A percentile compares a stretch with the other conserved stretches of the same genome.
phyloP scores from a whole-genome alignment of 108 stramenopile species.

The Fragilariopsis cylindrus region DNA sequence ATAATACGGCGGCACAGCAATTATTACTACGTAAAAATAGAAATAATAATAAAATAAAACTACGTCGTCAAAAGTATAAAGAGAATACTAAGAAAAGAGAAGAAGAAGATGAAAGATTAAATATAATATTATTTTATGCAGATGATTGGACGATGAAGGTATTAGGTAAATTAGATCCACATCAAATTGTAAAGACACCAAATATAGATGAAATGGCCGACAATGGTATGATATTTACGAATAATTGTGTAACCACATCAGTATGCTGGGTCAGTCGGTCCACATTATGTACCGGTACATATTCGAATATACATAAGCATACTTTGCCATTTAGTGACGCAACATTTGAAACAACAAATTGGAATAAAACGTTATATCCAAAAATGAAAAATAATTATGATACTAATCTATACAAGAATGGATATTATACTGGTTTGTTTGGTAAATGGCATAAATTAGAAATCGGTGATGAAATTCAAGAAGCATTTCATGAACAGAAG shows the following conservation, averaged over 20 bases:
- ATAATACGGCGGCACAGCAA: too few relatives aligned
- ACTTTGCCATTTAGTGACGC: conserved; percentile 5
- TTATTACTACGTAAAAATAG: too few relatives aligned
- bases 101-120: conserved; percentile 36
- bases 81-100: background rate
- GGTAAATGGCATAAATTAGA: conserved; percentile 67
- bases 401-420: conserved; percentile 13
- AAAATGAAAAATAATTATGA: conserved; percentile 38
- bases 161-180: conserved; percentile 37
- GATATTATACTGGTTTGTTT: conserved; percentile 70
- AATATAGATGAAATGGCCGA: conserved; percentile 66
- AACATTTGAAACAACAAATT: conserved; percentile 32
- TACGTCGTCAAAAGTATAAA: background rate
- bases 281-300: conserved; percentile 72
- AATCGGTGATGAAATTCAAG: conserved; percentile 16
- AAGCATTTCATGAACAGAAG: conserved; percentile 26
- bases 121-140: conserved; percentile 59
- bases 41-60: too few relatives aligned
- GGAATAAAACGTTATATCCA: conserved; percentile 71
- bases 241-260: conserved; percentile 83
- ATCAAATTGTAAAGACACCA: conserved; percentile 44
- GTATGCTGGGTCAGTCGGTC: conserved; percentile 80
- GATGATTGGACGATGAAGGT: conserved; percentile 61
- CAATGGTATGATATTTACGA: conserved; percentile 70
- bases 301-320: conserved; percentile 51